Evolutionary conservation across 139 green algal species (phyloP).

Genomic region (Chlamydomonas sp.): DNA sequence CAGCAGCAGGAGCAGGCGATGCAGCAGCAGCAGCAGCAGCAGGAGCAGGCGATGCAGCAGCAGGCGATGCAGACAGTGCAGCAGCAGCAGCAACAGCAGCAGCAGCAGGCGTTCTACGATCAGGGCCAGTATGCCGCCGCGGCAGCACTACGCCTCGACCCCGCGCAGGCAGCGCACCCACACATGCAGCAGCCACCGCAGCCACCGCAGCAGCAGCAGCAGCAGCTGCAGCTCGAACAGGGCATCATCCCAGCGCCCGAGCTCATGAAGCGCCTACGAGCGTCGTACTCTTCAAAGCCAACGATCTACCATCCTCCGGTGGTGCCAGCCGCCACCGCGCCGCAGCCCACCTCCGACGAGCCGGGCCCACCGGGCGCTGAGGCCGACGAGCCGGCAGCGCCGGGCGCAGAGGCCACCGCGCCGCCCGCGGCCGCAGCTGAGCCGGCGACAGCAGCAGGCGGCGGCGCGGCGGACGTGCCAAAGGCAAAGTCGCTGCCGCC

Average conservation of each 20-base stretch:
- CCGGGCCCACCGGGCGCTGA: slow-evolving; percentile 9
- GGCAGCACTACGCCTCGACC: not conserved
- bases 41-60: not conserved
- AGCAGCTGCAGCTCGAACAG: slow-evolving; percentile 10
- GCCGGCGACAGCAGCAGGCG: too few relatives aligned
- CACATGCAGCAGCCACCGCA: not conserved
- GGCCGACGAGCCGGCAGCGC: not conserved
- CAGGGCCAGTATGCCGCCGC: not conserved
- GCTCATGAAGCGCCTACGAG: not conserved
- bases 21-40: slow-evolving; percentile 13
- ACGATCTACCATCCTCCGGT: slow-evolving; percentile 11
- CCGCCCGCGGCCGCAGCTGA: too few relatives aligned
- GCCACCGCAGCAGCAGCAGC: slow-evolving; percentile 15
- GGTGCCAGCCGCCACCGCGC: not conserved
- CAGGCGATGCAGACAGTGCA: slow-evolving; percentile 8
- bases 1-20: slow-evolving; percentile 10
- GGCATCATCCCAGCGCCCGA: not conserved
- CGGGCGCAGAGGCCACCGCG: not conserved
- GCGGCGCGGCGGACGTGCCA: too few relatives aligned
- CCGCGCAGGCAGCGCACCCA: not conserved
- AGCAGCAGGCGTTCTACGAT: slow-evolving; percentile 5
- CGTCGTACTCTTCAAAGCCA: slow-evolving; percentile 16
- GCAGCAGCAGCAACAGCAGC: slow-evolving; percentile 16
- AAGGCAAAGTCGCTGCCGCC: slow-evolving; percentile 44
- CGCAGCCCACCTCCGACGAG: slow-evolving; percentile 1